phyloP scores from a whole-genome alignment of 192 early-diverging fungal genomes.

The Umbelopsis vinacea region DNA sequence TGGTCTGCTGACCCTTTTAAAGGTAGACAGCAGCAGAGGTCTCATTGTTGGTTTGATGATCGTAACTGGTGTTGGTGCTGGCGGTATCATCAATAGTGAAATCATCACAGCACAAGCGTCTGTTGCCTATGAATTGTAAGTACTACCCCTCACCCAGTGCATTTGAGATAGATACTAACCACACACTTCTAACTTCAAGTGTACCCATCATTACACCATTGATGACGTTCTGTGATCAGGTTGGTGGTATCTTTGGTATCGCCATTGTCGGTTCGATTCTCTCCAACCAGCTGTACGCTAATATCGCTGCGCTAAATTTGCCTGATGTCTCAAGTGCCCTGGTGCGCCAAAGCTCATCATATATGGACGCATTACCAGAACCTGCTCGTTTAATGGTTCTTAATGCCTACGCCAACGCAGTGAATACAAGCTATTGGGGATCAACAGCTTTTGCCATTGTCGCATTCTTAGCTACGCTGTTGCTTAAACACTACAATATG shows the following conservation, averaged over 20 bases:
- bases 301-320: slow-evolving; percentile 23
- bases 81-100: slow-evolving; percentile 40
- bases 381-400: slow-evolving; percentile 22
- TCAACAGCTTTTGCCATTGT: slow-evolving; percentile 29
- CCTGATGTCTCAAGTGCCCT: slow-evolving; percentile 22
- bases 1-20: slow-evolving; percentile 27
- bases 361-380: slow-evolving; percentile 20
- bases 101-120: slow-evolving; percentile 42
- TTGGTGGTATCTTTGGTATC: slow-evolving; percentile 48
- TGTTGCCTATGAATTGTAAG: slow-evolving; percentile 39
- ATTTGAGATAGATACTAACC: neutral
- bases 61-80: slow-evolving; percentile 36
- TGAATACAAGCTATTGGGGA: slow-evolving; percentile 31
- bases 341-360: slow-evolving; percentile 34
- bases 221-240: slow-evolving; percentile 40
- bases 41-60: slow-evolving; percentile 41
- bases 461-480: slow-evolving; percentile 24
- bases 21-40: slow-evolving; percentile 27
- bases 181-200: slow-evolving; percentile 7
- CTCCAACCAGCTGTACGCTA: slow-evolving; percentile 50
- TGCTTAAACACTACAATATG: slow-evolving; percentile 37
- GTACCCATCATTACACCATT: slow-evolving; percentile 37
- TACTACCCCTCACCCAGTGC: neutral
- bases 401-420: slow-evolving; percentile 32
- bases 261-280: slow-evolving; percentile 70